Base-by-base conservation (phyloP, 345 rosid genomes). In the Angophora floribunda region DNA sequence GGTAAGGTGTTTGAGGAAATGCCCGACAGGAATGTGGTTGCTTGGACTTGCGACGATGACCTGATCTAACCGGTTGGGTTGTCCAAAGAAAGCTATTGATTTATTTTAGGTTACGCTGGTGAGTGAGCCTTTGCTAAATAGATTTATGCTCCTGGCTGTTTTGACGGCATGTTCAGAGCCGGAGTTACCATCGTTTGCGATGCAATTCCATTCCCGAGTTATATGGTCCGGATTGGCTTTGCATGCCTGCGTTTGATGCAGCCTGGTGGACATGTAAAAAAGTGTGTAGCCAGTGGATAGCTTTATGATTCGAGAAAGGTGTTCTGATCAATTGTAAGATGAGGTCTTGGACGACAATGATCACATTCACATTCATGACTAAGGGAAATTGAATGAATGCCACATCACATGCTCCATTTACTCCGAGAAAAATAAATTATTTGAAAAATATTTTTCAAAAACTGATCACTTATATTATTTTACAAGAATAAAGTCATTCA, bases 91-190 rank as follows among this genome's bases (percentile, higher is more conserved):
- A 50, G 51, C 51, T 50, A 12, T 50, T 50, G 51, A 50, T 50
- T 50, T 50, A 13, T 50, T 50, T 50, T 50, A 50, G 51, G 51
- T 13, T 11, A 50, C 52, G 49, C 86, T 94, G 86, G 45, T 88
- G 41, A 89, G 92, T 59, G 95, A 94, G 11, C 93, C 88, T 88
- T 80, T 91, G 65, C 96, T 94, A 0, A 96, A 95, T 90, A 90
- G 91, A 90, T 94, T 94, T 70, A 94, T 95, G 0, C 57, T 94
- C 30, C 93, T 95, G 87, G 94, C 93, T 85, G 93, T 94, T 57
- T 91, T 93, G 24, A 94, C 96, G 0, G 96, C 95, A 22, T 94
- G 94, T 90, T 89, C 94, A 4, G 97, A 93, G 89, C 49, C 19
- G 41, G 36, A 63, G 36, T 63, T n/a, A n/a, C 45, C 92, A 9